Conservation (phyloP, 176 grass and related monocot species). For the Thalia dealbata region DNA sequence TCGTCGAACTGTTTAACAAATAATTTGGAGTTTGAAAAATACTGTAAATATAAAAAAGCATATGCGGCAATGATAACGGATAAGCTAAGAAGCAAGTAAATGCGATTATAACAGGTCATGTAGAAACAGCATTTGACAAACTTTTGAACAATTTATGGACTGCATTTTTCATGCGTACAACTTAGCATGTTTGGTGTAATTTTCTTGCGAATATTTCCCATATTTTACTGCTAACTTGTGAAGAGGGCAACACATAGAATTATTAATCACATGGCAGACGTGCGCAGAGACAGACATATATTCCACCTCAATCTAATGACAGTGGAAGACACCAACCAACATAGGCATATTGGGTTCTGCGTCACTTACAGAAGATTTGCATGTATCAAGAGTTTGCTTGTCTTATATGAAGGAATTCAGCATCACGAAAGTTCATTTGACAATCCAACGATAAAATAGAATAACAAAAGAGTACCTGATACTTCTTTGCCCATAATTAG, state of each 20-base stretch:
- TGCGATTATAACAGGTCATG: not conserved
- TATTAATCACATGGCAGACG: no score
- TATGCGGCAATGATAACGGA: not conserved
- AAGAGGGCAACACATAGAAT: no score
- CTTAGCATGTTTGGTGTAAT: not conserved
- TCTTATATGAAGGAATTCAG: not conserved
- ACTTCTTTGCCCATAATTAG: not conserved
- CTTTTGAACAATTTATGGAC: not conserved
- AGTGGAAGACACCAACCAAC: not conserved
- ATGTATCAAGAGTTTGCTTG: not conserved
- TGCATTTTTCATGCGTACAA: not conserved
- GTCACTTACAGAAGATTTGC: not conserved
- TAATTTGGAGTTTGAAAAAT: not conserved
- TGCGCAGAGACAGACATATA: not conserved
- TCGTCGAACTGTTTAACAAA: conserved; percentile 61
- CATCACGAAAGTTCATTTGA: not conserved
- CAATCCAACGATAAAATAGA: not conserved
- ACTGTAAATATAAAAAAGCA: not conserved
- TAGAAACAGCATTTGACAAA: not conserved
- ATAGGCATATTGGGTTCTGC: not conserved
- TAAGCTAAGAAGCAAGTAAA: not conserved
- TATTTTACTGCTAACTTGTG: not conserved
- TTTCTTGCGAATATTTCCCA: not conserved
- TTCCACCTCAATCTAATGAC: not conserved
- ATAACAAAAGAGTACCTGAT: not conserved